Percentiles rank a stretch among this genome's conserved stretches.
Conservation (phyloP, 2,329 filamentous ascomycete species). For the Stagonosporopsis cucurbitacearum region DNA sequence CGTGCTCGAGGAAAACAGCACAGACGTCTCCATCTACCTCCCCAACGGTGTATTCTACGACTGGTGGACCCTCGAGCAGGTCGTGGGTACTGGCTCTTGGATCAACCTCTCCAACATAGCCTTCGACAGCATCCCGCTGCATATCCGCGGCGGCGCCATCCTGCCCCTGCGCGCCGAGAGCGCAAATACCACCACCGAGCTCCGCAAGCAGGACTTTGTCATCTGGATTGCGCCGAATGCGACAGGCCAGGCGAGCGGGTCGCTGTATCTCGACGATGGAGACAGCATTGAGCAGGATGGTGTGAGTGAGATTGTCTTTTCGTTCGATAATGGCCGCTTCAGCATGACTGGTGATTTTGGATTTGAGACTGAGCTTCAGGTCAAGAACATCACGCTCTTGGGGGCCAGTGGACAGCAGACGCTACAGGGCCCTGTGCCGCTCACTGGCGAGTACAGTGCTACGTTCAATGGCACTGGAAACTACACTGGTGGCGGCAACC, state of each 20-base stretch:
- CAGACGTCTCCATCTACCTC: conserved; percentile 62
- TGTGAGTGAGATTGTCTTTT: conserved; percentile 65
- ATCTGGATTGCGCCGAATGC: conserved; percentile 70
- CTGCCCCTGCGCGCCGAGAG: conserved; percentile 63
- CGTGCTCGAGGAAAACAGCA: conserved; percentile 60
- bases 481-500: conserved; percentile 8
- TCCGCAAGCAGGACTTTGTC: conserved; percentile 72
- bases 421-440: conserved; percentile 55
- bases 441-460: conserved; percentile 25
- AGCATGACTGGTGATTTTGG: conserved; percentile 62
- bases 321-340: conserved; percentile 63
- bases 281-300: conserved; percentile 66
- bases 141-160: conserved; percentile 69
- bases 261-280: conserved; percentile 79
- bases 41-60: conserved; percentile 67
- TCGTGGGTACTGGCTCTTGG: conserved; percentile 56
- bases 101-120: conserved; percentile 56
- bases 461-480: conserved; percentile 16
- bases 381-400: conserved; percentile 39
- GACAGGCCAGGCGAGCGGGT: conserved; percentile 69
- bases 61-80: conserved; percentile 59
- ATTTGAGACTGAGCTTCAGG: conserved; percentile 47
- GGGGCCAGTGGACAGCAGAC: conserved; percentile 55
- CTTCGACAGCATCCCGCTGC: conserved; percentile 66
- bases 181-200: conserved; percentile 67